These are phyloP conservation scores for Aspergillus neoniger DNA, from an alignment of 2,329 filamentous ascomycete species.

Conservation along the genomic window DNA sequence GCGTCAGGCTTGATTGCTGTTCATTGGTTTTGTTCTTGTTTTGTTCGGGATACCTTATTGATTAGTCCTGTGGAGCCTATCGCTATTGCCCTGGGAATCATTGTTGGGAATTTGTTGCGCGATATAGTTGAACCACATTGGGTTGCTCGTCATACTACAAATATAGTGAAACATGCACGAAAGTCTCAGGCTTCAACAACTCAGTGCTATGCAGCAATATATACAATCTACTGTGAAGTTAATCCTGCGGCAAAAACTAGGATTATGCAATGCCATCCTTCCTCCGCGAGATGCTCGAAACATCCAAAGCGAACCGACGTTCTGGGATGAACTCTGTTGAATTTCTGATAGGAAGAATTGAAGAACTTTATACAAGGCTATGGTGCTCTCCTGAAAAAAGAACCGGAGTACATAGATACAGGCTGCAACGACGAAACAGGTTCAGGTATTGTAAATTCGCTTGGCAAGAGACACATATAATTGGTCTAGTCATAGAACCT, in stretches of 20 bases:
- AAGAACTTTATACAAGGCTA: slow-evolving; percentile 20
- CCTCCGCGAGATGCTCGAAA: not conserved
- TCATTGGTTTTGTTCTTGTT: not conserved
- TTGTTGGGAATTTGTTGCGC: not conserved
- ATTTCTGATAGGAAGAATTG: slow-evolving; percentile 1
- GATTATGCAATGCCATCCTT: too few species aligned
- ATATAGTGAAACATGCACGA: not conserved
- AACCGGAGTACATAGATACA: slow-evolving; percentile 21
- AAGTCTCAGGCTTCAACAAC: not conserved
- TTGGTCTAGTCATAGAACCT: slow-evolving; percentile 81
- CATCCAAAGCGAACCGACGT: not conserved
- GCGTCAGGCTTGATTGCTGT: not conserved
- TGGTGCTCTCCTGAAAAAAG: slow-evolving; percentile 19
- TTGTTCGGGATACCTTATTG: not conserved
- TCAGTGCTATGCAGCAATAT: too few species aligned
- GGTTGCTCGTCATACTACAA: not conserved
- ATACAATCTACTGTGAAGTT: too few species aligned
- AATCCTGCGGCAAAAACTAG: too few species aligned
- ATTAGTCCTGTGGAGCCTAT: not conserved
- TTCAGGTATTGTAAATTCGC: slow-evolving; percentile 3
- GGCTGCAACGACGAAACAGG: slow-evolving; percentile 14
- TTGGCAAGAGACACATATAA: slow-evolving; percentile 23
- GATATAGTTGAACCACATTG: not conserved
- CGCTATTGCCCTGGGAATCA: not conserved
- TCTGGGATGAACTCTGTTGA: not conserved